Evolutionary conservation across 2,329 filamentous ascomycete genomes (phyloP), one percentile per base, ranked within the genome.

Genomic region (Samsoniella hepiali): DNA sequence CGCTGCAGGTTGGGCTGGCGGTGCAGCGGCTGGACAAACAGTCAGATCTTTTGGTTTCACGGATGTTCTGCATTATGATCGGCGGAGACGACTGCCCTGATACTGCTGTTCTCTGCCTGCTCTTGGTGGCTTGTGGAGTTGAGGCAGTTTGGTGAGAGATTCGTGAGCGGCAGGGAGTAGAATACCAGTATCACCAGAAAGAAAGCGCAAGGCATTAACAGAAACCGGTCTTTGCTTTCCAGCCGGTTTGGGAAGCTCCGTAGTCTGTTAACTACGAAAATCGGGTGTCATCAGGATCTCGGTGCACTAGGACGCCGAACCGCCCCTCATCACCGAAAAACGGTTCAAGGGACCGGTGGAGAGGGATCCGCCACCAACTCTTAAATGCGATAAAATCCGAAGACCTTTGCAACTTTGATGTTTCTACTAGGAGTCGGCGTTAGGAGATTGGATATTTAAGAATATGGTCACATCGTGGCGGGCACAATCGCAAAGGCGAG

Each of bases 401-500:
- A 53, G 3, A 13, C 13, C 4, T 38, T 34, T 7, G 32, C 10
- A 53, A 29, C 9, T 13, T 6, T 8, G 15, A 11, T 13, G 29
- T 3, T 38, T 38, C 34, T 11, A 11, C 31, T 15, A 2, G 5
- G 11, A 15, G 5, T 57, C 40, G 29, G 55, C 8, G 3, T 34
- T 45, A 45, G 29, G 27, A 22, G 7, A 34, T 34, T 29, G 5
- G 9, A 22, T 17, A 15, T 36, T 53, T 22, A 29, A 27, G 34
- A 5, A 29, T 36, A 29, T 38, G n/a, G 8, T 8, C 1, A 65
- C 63, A 29, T 38, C n/a, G 60, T 47, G 13, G 32, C 42, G 32
- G n/a, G 36, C 57, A 64, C 31, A 66, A 63, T 36, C 62, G 51
- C 17, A 34, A 50, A 57, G 15, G 15, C 55, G 29, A 32, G 22